Base-by-base conservation (phyloP, 768 basidiomycete species). In the Lanmaoa rubissima region DNA sequence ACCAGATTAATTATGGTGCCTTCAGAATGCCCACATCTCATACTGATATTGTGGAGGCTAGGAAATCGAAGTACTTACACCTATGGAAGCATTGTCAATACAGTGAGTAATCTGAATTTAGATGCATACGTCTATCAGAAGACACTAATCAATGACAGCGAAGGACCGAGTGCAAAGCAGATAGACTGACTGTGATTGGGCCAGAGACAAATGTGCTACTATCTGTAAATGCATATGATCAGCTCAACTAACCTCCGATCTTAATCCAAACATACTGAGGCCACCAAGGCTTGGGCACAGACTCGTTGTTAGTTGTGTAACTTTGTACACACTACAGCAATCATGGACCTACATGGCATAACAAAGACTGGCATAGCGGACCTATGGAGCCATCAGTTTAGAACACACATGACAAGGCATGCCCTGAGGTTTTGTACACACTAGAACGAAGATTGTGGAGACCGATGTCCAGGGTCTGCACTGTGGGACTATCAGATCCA, bases 371-470 rank as follows among this genome's bases (percentile, higher is more conserved):
- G 24, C 11, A 44, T 60, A 61, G 4, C 53, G 57, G 10, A 54
- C 48, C 60, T 61, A 21, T 3, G 11, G 17, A 12, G 6, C 7
- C 1, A 8, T 47, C 16, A 56, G 16, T 19, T 17, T 6, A 5
- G 10, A 24, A 24, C 21, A 24, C 21, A 24, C 21, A 24, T 1
- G 21, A 26, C 14, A 0, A 41, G 2, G 8, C 7, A 8, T 17
- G 0, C 8, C 1, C 26, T 5, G 5, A 31, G 9, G 2, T 2
- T 16, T 11, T 10, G 39, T 28, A 32, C 54, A 1, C 2, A 62
- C 61, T 3, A 62, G 13, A 11, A 61, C 2, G 31, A 62, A 62
- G 0, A 61, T 8, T 14, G 52, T 39, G 3, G 61, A 62, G 16
- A 57, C 52, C 40, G 28, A 54, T 31, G 59, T 61, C 61, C 61